Evolutionary conservation across 306 rosid genomes (phyloP), one percentile per base, ranked within the genome.

Genomic region (Oemleria cerasiformis): DNA sequence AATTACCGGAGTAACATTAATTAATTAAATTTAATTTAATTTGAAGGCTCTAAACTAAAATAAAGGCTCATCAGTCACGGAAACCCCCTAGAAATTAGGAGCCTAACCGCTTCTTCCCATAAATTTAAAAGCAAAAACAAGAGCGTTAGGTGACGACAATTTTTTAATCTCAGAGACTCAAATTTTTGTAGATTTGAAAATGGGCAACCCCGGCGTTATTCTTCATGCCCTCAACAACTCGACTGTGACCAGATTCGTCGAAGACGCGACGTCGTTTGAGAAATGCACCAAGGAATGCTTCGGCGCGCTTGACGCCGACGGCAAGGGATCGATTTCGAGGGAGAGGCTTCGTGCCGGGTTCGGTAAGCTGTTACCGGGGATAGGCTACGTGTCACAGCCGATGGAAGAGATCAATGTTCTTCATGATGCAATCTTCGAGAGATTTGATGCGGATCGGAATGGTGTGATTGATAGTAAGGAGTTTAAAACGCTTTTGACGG

Each of bases 371-470:
- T 54, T 82, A 73, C 86, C 95, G 0, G 73, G 55, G 0, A 70
- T 84, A 1, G 89, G 86, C 19, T 75, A 75, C 6, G 6, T 68
- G 9, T 68, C 87, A 0, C 76, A 65, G 19, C 59, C 81, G 7
- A 25, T 57, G 5, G 56, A 72, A 17, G 85, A 79, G 70, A 21
- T 71, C 21, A 75, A 67, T 0, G 20, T 9, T 3, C 7, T 81
- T 3, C 73, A 76, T 34, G 81, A 67, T 16, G 36, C 9, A 7
- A 76, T 87, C 5, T 83, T 87, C 21, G 73, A 77, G 44, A 81
- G 83, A 59, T 85, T 85, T 16, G 92, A 83, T 63, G 75, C 78
- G 72, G 87, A 89, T 63, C 12, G 9, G 1, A 85, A 83, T 7
- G 96, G 85, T 11, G 30, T 34, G 5, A 78, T 89, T 5, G 87